phyloP scores from a whole-genome alignment of 768 basidiomycete species.

The Leccinum subtestaceum region DNA sequence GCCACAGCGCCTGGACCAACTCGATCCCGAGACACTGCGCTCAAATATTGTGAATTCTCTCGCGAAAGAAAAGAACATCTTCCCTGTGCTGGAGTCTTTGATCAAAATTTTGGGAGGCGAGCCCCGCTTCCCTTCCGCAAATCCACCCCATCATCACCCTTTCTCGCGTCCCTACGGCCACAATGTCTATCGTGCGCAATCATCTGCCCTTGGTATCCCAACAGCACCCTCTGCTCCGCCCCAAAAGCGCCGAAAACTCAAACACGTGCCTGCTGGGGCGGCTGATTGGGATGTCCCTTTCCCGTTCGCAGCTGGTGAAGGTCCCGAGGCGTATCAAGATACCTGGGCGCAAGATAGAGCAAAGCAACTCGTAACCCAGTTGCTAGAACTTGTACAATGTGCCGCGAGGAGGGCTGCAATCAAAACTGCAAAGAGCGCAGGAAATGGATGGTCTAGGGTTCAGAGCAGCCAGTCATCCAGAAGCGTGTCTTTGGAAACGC shows the following conservation, averaged over 20 bases:
- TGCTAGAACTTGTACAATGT: slow-evolving; percentile 56
- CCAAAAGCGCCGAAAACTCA: slow-evolving; percentile 60
- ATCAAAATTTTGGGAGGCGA: slow-evolving; percentile 50
- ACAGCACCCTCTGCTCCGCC: slow-evolving; percentile 21
- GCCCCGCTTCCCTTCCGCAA: slow-evolving; percentile 17
- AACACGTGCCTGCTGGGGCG: slow-evolving; percentile 74
- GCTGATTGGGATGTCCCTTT: slow-evolving; percentile 82
- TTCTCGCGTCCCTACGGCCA: slow-evolving; percentile 23
- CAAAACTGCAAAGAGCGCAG: slow-evolving; percentile 32
- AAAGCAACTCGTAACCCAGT: slow-evolving; percentile 58
- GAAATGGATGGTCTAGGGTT: slow-evolving; percentile 30
- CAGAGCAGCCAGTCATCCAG: slow-evolving; percentile 35
- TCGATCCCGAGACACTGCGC: slow-evolving; percentile 44
- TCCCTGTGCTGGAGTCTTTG: slow-evolving; percentile 62
- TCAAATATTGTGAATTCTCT: slow-evolving; percentile 61
- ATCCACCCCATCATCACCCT: slow-evolving; percentile 3
- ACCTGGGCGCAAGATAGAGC: slow-evolving; percentile 67
- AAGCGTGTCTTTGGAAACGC: slow-evolving; percentile 19
- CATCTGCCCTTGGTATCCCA: neutral
- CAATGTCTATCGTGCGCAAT: slow-evolving; percentile 4
- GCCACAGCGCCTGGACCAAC: slow-evolving; percentile 20
- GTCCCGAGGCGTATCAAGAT: slow-evolving; percentile 58
- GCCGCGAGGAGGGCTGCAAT: slow-evolving; percentile 62
- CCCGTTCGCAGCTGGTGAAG: slow-evolving; percentile 70
- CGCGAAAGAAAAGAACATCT: slow-evolving; percentile 61